Percentiles rank a stretch among this genome's conserved stretches.
These are phyloP conservation scores for Colletotrichum somersetense DNA, from an alignment of 2,329 filamentous ascomycete genomes.

Conservation along the genomic window DNA sequence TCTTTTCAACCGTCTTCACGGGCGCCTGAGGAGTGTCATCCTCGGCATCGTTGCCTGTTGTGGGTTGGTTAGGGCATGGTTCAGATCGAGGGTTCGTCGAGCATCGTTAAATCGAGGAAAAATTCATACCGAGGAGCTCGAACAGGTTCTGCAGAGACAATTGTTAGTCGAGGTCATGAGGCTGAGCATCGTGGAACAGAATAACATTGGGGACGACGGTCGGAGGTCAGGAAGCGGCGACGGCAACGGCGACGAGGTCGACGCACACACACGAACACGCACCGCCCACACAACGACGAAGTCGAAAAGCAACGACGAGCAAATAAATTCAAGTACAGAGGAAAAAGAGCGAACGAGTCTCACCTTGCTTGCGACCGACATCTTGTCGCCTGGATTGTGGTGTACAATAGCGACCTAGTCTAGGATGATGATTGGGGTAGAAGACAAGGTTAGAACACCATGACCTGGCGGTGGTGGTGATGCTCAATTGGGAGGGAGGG, in stretches of 20 bases:
- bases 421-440: constrained; percentile 43
- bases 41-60: constrained; percentile 72
- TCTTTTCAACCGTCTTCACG: constrained; percentile 91
- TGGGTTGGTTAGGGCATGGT: constrained; percentile 38
- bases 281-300: constrained; percentile 10
- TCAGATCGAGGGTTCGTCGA: constrained; percentile 41
- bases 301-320: constrained; percentile 14
- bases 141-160: constrained; percentile 81
- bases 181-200: background rate
- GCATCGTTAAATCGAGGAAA: constrained; percentile 45
- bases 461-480: constrained; percentile 42
- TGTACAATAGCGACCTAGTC: constrained; percentile 45
- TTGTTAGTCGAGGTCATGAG: constrained; percentile 21
- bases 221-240: background rate
- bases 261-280: constrained; percentile 14
- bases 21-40: constrained; percentile 82
- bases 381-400: constrained; percentile 45
- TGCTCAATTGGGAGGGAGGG: constrained; percentile 34
- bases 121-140: constrained; percentile 91
- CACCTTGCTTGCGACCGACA: constrained; percentile 45
- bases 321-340: constrained; percentile 17
- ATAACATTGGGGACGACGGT: background rate
- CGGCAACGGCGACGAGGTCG: constrained; percentile 2
- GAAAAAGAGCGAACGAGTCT: constrained; percentile 28
- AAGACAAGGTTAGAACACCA: constrained; percentile 44